Evolutionary conservation across 768 basidiomycete genomes (phyloP).

Genomic region (Boletus barrowsii): DNA sequence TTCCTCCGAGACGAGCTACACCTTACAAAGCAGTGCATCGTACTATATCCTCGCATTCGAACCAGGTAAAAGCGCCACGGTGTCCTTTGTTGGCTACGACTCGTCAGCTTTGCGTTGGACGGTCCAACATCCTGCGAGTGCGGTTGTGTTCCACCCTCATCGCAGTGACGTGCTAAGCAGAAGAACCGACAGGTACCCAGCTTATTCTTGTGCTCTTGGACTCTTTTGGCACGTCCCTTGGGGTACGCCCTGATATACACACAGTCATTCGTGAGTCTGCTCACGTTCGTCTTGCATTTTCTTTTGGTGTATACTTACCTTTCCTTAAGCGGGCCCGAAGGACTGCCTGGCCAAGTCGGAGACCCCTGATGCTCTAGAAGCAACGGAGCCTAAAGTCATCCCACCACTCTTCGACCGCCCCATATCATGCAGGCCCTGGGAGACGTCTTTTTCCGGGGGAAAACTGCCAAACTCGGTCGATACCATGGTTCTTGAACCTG

Average conservation of each 20-base stretch:
- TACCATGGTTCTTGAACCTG: conserved; percentile 36
- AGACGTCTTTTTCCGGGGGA: conserved; percentile 42
- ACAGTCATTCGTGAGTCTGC: conserved; percentile 35
- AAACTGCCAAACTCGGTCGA: conserved; percentile 44
- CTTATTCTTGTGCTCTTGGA: conserved; percentile 46
- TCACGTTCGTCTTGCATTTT: neutral
- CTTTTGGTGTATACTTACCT: neutral
- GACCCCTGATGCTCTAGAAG: conserved; percentile 28
- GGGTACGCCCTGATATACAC: conserved; percentile 35
- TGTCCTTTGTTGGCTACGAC: conserved; percentile 34
- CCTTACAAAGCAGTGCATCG: conserved; percentile 19
- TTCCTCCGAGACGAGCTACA: neutral
- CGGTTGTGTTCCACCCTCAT: conserved; percentile 10
- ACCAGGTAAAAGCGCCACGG: conserved; percentile 34
- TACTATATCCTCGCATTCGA: conserved; percentile 45
- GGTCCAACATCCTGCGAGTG: conserved; percentile 40
- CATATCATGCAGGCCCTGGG: conserved; percentile 42
- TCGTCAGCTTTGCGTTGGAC: conserved; percentile 36
- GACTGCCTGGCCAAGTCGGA: conserved; percentile 20
- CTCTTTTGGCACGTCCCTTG: conserved; percentile 41
- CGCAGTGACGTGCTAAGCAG: neutral
- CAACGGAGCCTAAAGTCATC: conserved; percentile 17
- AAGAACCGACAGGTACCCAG: conserved; percentile 34
- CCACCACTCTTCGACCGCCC: neutral
- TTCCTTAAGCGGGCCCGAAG: conserved; percentile 26